Base-by-base conservation (phyloP, 352 stramenopile genomes). In the Globisporangium irregulare region DNA sequence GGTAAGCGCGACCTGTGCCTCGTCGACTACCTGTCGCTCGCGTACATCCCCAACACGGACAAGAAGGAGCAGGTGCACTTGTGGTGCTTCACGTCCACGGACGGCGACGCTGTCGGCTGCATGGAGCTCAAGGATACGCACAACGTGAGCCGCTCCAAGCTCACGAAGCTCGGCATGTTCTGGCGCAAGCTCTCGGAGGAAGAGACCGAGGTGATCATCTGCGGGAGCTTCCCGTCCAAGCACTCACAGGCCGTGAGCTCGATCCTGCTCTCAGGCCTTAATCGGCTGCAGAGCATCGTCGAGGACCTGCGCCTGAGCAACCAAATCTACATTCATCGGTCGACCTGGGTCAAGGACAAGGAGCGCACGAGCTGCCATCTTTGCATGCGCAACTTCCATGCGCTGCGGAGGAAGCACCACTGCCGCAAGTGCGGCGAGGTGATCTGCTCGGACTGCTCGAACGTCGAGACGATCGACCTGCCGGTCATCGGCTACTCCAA, bases 341-440 rank as follows among this genome's bases (percentile, higher is more conserved):
- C 75, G n/a, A 85, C 81, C 27, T 94, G 86, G 86, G 76, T 94
- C 43, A 87, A 90, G 51, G 87, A 92, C 72, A 84, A 77, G 62
- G 84, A 92, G 22, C 81, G 86, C 56, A 82, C 76, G 46, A 82
- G 70, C 20, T 94, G 86, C 71, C 82, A 87, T 50, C 72, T 94
- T 7, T 94, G 86, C 67, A 92, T 89, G 61, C 81, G 86, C 36
- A 90, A 91, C 65, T 94, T 94, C 60, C 77, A 92, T 66, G 75
- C 86, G 5, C 58, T 94, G 56, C 79, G 86, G 22, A 78, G 86
- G 59, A 92, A 92, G 68, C 86, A 94, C 71, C 86, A 94, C 72
- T 94, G 86, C 71, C 86, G 86, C 73, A 88, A 87, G 65, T 94
- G 86, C 55, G 86, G 86, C 48, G 86, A 94, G 66, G 76, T 94